These are phyloP conservation scores for Curvularia eragrostidis DNA, from an alignment of 2,329 filamentous ascomycete genomes.

Conservation along the genomic window DNA sequence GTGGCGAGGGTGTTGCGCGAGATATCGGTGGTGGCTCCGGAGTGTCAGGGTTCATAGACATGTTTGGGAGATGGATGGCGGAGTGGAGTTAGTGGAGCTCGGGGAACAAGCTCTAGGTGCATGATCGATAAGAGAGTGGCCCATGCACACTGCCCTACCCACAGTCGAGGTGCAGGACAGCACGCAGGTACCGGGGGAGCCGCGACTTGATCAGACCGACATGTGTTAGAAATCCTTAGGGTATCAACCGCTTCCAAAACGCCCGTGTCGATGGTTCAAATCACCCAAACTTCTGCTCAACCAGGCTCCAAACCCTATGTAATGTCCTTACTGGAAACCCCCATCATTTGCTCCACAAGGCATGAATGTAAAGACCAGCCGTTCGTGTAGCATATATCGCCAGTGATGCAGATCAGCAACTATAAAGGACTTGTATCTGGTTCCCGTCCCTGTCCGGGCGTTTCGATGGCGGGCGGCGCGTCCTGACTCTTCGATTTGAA, in stretches of 20 bases:
- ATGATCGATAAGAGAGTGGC: constrained; percentile 31
- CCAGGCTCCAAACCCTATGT: neutral
- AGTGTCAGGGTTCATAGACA: constrained; percentile 37
- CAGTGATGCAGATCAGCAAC: neutral
- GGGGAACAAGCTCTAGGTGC: constrained; percentile 26
- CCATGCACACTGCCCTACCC: constrained; percentile 32
- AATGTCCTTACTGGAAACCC: neutral
- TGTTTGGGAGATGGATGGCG: constrained; percentile 29
- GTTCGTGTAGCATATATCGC: neutral
- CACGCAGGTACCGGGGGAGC: constrained; percentile 1
- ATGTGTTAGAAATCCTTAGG: constrained; percentile 18
- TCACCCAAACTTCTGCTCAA: neutral
- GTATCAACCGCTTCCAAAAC: constrained; percentile 34
- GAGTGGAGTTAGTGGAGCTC: constrained; percentile 34
- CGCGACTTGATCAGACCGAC: neutral
- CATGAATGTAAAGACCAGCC: neutral
- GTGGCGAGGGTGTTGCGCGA: constrained; percentile 33
- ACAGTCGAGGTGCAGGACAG: neutral
- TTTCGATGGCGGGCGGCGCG: constrained; percentile 27
- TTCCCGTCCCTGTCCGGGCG: constrained; percentile 21
- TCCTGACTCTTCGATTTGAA: constrained; percentile 51
- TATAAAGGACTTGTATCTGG: constrained; percentile 31
- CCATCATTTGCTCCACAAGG: constrained; percentile 3
- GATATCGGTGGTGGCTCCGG: constrained; percentile 27
- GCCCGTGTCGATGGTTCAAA: constrained; percentile 16